Percentiles rank a stretch among this genome's conserved stretches.
phyloP scores from a whole-genome alignment of 1,284 basidiomycete genomes.

The Sanghuangporus baumii region DNA sequence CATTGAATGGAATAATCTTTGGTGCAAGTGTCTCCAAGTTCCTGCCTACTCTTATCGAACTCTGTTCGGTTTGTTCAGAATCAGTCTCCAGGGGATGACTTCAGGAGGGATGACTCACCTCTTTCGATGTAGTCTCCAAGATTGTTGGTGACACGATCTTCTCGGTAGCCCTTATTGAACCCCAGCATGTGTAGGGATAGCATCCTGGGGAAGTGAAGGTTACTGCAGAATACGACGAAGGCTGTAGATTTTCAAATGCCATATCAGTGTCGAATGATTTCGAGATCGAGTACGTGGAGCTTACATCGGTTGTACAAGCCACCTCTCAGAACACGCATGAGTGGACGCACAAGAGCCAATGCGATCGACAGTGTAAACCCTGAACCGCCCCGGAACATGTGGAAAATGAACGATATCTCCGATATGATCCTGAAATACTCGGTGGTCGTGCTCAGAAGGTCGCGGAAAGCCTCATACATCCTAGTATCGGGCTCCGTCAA shows the following conservation, averaged over 20 bases:
- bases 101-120: neutral
- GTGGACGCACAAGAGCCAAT: neutral
- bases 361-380: neutral
- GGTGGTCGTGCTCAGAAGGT: neutral
- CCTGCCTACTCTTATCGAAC: neutral
- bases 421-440: neutral
- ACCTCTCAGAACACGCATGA: neutral
- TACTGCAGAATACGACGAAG: conserved; percentile 3
- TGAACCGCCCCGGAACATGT: neutral
- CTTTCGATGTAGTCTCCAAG: conserved; percentile 5
- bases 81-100: neutral
- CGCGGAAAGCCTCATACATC: neutral
- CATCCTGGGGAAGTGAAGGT: conserved; percentile 9
- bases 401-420: neutral
- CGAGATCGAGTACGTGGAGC: neutral
- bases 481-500: neutral
- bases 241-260: neutral
- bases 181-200: neutral
- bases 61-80: neutral
- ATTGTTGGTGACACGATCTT: conserved; percentile 11
- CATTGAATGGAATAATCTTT: neutral
- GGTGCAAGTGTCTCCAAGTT: conserved; percentile 5
- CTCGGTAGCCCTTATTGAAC: neutral
- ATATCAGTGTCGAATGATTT: neutral
- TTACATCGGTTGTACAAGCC: neutral